phyloP scores from a whole-genome alignment of 371 early-diverging fungal species.

The Coelomomyces lativittatus region DNA sequence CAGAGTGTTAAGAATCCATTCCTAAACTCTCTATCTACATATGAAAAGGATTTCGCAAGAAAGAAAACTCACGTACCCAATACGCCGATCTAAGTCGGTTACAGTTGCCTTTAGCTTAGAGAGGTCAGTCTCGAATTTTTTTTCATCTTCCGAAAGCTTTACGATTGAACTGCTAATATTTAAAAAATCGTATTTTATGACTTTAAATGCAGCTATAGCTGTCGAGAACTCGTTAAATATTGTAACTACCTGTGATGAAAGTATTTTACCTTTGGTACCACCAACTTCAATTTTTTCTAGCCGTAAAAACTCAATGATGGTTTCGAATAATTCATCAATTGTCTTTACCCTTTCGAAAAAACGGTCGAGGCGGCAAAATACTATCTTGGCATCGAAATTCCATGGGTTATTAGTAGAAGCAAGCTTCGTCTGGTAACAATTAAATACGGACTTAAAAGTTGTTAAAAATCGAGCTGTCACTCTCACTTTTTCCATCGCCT shows the following conservation, averaged over 20 bases:
- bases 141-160: constrained; percentile 1
- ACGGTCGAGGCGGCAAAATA: constrained; percentile 22
- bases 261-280: constrained; percentile 44
- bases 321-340: constrained; percentile 32
- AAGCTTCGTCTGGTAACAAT: constrained; percentile 11
- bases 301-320: constrained; percentile 40
- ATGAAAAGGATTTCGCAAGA: too few species aligned
- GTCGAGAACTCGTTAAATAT: constrained; percentile 30
- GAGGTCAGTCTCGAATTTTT: constrained; percentile 22
- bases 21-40: too few species aligned
- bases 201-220: constrained; percentile 18
- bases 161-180: constrained; percentile 5
- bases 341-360: constrained; percentile 22
- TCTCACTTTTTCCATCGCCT: constrained; percentile 24
- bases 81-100: constrained; percentile 28
- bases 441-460: constrained; percentile 19
- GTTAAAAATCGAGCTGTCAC: constrained; percentile 16
- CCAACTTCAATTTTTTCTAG: constrained; percentile 45
- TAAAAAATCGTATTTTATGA: constrained; percentile 35
- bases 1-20: too few species aligned
- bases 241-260: constrained; percentile 30
- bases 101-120: constrained; percentile 19
- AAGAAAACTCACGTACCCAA: constrained; percentile 10
- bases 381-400: constrained; percentile 30
- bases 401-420: constrained; percentile 16